phyloP scores from a whole-genome alignment of 345 rosid genomes.

The Eucalyptus melliodora region DNA sequence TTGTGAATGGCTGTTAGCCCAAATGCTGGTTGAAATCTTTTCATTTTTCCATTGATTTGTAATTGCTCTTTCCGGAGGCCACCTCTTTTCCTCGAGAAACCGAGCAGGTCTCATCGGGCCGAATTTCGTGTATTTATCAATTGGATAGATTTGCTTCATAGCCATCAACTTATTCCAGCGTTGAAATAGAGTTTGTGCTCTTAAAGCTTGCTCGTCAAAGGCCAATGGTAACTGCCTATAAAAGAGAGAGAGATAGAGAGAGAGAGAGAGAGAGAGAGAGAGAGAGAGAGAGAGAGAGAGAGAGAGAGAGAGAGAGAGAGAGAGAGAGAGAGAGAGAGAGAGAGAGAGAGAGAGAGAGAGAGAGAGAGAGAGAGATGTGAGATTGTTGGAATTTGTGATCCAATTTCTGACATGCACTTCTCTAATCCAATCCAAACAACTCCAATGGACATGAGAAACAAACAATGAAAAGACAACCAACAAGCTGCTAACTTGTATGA shows the following conservation, averaged over 20 bases:
- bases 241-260: neutral
- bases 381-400: too few species aligned
- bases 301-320: neutral
- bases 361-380: neutral
- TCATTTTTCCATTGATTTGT: conserved; percentile 8
- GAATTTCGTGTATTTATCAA: neutral
- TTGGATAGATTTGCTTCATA: neutral
- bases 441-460: too few species aligned
- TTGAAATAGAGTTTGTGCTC: neutral
- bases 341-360: neutral
- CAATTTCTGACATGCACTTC: too few species aligned
- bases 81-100: conserved; percentile 22
- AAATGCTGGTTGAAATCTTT: neutral
- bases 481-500: too few species aligned
- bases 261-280: neutral
- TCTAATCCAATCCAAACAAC: too few species aligned
- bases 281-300: neutral
- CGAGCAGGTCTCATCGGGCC: conserved; percentile 12
- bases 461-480: too few species aligned
- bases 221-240: neutral
- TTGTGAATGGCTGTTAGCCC: neutral
- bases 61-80: conserved; percentile 14
- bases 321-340: neutral
- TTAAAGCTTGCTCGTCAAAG: neutral
- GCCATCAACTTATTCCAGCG: neutral